Evolutionary conservation across 768 basidiomycete species (phyloP).

Genomic region (Podaxis sp.): DNA sequence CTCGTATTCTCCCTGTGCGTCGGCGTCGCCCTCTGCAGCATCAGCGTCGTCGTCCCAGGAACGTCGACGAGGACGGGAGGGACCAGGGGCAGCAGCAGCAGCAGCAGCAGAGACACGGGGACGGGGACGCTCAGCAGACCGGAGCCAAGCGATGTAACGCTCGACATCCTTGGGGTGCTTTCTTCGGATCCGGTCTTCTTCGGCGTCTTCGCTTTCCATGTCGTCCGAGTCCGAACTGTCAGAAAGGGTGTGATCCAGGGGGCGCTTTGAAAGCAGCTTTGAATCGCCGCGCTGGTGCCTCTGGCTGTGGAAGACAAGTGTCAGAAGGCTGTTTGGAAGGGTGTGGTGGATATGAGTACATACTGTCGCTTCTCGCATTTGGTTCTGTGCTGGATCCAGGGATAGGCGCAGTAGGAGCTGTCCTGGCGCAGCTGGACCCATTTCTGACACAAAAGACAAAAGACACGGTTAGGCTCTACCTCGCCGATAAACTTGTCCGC

Average conservation of each 20-base stretch:
- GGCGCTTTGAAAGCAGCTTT: not conserved
- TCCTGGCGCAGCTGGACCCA: slow-evolving; percentile 85
- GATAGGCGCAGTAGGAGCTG: slow-evolving; percentile 76
- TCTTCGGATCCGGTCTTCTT: slow-evolving; percentile 22
- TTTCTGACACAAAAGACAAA: slow-evolving; percentile 73
- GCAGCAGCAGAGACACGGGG: not conserved
- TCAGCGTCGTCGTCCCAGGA: slow-evolving; percentile 22
- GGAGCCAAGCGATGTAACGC: slow-evolving; percentile 16
- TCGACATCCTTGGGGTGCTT: slow-evolving; percentile 15
- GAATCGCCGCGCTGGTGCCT: slow-evolving; percentile 52
- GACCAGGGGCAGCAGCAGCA: not conserved
- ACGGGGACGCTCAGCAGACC: not conserved
- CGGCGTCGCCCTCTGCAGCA: slow-evolving; percentile 30
- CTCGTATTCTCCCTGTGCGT: slow-evolving; percentile 27
- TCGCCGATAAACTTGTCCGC: slow-evolving; percentile 63
- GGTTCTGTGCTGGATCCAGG: slow-evolving; percentile 75
- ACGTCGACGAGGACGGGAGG: not conserved
- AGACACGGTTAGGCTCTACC: slow-evolving; percentile 74
- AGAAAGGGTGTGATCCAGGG: not conserved
- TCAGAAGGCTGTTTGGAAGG: not conserved
- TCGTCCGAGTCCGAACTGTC: slow-evolving; percentile 24
- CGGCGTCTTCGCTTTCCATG: slow-evolving; percentile 26
- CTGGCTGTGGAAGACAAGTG: slow-evolving; percentile 35
- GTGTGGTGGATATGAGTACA: slow-evolving; percentile 24
- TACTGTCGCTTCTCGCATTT: slow-evolving; percentile 76